Base-by-base conservation (phyloP, 805 yeast genomes). In the Wickerhamomyces kurtzmanii region DNA sequence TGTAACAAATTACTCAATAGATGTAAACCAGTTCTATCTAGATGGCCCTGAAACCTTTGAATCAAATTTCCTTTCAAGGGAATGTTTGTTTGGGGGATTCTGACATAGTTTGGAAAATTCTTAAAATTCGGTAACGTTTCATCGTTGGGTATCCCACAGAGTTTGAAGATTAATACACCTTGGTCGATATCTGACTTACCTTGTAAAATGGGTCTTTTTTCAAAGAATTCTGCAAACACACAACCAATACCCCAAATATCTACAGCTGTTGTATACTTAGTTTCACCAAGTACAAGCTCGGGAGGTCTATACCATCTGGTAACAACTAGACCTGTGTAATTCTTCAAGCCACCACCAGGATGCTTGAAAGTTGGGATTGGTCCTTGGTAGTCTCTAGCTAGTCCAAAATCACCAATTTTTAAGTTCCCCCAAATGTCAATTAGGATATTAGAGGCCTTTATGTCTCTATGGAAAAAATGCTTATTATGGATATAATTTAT, bases 161-260 rank as follows among this genome's bases (percentile, higher is more conserved):
- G 58, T 43, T 71, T 71, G 50, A 91, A 91, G 8, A 89, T 79
- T 17, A 72, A 62, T 41, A 76, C 77, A 0, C 91, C 83, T 57
- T 91, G 99, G 49, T 89, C 94, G 8, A 79, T 51, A 49, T 91
- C 98, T 1, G 91, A 69, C 24, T 68, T 60, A 0, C 98, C 99
- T 23, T 77, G 86, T 26, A 91, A 51, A 11, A 91, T 79, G 1
- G 98, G 98, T 39, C 69, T 73, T 36, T 73, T 69, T 18, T 72
- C 74, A 55, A 81, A 89, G 46, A 87, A 65, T 54, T 91, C 99
- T 0, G 85, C 98, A 47, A 91, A 77, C 0, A 91, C 89, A 56
- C 98, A 91, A 1, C 97, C 97, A 13, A 84, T 70, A 0, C 97
- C 96, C 99, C 99, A 91, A 57, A 91, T 69, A 54, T 91, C 99